Conservation (phyloP, 768 basidiomycete species). For the Boletus reticulatus region DNA sequence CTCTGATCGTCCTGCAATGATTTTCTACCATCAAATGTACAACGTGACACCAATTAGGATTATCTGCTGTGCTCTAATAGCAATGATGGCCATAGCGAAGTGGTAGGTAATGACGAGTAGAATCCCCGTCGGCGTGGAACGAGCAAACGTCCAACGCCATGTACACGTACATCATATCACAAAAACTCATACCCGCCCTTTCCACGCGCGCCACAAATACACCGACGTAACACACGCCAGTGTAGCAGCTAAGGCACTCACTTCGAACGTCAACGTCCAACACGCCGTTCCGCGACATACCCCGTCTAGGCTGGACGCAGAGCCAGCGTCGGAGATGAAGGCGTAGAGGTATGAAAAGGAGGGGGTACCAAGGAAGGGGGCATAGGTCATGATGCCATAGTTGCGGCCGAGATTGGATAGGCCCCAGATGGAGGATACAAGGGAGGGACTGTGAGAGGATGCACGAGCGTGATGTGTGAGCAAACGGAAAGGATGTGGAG, state of each 20-base stretch:
- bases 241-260: slow-evolving; percentile 42
- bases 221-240: slow-evolving; percentile 44
- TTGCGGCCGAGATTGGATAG: slow-evolving; percentile 68
- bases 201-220: slow-evolving; percentile 65
- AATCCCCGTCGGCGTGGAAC: too few relatives aligned
- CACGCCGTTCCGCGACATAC: slow-evolving; percentile 60
- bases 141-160: too few relatives aligned
- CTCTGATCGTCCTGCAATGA: too few relatives aligned
- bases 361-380: slow-evolving; percentile 73
- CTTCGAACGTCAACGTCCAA: slow-evolving; percentile 65
- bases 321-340: slow-evolving; percentile 51
- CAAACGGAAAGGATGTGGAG: neutral
- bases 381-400: slow-evolving; percentile 71
- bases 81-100: too few relatives aligned
- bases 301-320: slow-evolving; percentile 9
- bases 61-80: too few relatives aligned
- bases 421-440: slow-evolving; percentile 74
- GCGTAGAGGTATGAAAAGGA: slow-evolving; percentile 81
- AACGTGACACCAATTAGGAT: too few relatives aligned
- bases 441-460: slow-evolving; percentile 44
- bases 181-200: slow-evolving; percentile 42
- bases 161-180: too few relatives aligned
- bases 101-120: too few relatives aligned
- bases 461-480: neutral
- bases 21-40: too few relatives aligned